These are phyloP conservation scores for Malus hybrid DNA, from an alignment of 331 rosid species.

Conservation along the genomic window DNA sequence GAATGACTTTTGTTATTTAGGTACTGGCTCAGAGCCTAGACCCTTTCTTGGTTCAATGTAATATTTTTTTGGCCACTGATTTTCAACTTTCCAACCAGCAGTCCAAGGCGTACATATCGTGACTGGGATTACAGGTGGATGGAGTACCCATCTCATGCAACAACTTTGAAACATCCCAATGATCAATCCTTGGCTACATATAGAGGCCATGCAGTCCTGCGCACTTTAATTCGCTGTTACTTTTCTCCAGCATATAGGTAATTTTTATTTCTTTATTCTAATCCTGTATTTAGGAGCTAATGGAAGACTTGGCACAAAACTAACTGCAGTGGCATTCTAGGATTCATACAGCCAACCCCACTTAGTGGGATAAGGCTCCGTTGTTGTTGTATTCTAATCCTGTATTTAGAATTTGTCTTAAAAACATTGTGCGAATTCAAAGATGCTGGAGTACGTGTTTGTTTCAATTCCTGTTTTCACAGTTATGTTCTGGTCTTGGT, in stretches of 20 bases:
- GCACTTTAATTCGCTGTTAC: slow-evolving; percentile 85
- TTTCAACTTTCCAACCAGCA: slow-evolving; percentile 22
- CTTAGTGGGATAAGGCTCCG: no score
- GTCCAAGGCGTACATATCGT: slow-evolving; percentile 29
- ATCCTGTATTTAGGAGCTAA: neutral
- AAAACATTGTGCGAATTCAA: neutral
- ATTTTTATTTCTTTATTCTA: neutral
- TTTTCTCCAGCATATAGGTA: slow-evolving; percentile 89
- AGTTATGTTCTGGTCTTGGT: neutral
- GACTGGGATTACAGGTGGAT: slow-evolving; percentile 95
- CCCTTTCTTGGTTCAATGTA: neutral
- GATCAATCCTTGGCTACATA: slow-evolving; percentile 82
- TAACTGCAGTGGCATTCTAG: no score
- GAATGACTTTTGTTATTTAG: neutral
- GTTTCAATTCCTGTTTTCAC: neutral
- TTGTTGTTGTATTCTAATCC: no score
- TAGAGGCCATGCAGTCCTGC: slow-evolving; percentile 76
- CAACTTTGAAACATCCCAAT: slow-evolving; percentile 47
- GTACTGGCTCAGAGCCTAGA: neutral
- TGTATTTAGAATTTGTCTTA: no score
- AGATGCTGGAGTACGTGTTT: neutral
- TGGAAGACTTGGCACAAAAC: no score
- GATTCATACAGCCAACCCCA: no score
- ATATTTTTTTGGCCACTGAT: neutral
- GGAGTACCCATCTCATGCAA: slow-evolving; percentile 69